A percentile compares a stretch with the other conserved stretches of the same genome.
These are phyloP conservation scores for Ceratocystis eucalypticola DNA, from an alignment of 2,329 filamentous ascomycete genomes.

Conservation along the genomic window DNA sequence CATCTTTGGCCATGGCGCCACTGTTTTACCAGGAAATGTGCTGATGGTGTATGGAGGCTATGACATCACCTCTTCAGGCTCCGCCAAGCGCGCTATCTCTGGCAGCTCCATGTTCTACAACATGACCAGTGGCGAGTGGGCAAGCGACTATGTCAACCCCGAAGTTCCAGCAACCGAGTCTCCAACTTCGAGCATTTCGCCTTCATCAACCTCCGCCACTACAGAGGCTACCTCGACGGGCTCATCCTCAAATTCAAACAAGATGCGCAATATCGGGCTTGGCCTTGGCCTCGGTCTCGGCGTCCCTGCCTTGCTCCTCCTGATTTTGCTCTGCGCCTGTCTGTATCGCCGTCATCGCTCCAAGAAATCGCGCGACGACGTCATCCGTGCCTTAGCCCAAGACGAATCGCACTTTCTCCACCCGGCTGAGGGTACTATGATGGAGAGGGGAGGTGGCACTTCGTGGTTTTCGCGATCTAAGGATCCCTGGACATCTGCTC, in stretches of 20 bases:
- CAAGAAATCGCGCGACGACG: conserved; percentile 31
- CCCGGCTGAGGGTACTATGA: conserved; percentile 27
- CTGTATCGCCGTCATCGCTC: conserved; percentile 28
- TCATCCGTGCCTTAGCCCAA: conserved; percentile 37
- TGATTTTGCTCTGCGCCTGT: conserved; percentile 37
- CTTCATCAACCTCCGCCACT: conserved; percentile 14
- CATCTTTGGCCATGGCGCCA: conserved; percentile 51
- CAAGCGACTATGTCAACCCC: conserved; percentile 31
- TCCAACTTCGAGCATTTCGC: background rate
- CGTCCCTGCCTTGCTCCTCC: conserved; percentile 36
- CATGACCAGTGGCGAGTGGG: conserved; percentile 43
- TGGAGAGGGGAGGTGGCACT: conserved; percentile 28
- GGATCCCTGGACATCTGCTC: conserved; percentile 17
- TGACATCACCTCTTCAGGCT: conserved; percentile 31
- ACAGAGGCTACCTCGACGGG: background rate
- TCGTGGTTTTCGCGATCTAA: conserved; percentile 24
- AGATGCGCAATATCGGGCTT: conserved; percentile 34
- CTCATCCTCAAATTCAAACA: conserved; percentile 7
- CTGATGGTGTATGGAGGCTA: conserved; percentile 56
- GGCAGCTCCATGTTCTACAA: conserved; percentile 38
- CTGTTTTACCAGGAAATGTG: conserved; percentile 50
- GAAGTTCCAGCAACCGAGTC: background rate
- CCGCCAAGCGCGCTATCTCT: conserved; percentile 27
- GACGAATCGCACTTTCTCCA: conserved; percentile 36
- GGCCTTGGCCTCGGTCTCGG: conserved; percentile 55